Conservation (phyloP, 2,329 filamentous ascomycete species). For the Nemania sp. region DNA sequence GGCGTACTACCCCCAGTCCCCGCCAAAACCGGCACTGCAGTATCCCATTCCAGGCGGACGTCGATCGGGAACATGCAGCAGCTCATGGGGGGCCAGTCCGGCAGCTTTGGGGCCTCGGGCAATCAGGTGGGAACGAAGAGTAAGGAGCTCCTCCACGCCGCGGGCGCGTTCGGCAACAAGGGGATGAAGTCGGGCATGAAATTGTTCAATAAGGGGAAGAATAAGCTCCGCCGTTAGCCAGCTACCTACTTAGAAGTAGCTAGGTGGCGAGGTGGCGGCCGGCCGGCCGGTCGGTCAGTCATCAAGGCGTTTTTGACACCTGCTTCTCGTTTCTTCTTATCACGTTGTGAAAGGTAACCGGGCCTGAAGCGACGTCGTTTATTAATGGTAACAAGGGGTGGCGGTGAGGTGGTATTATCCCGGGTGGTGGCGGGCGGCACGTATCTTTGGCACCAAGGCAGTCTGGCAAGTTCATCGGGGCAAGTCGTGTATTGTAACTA, state of each 20-base stretch:
- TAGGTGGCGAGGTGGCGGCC: too few relatives aligned
- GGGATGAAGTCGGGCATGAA: slow-evolving; percentile 91
- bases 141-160: slow-evolving; percentile 86
- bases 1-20: slow-evolving; percentile 47
- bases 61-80: slow-evolving; percentile 40
- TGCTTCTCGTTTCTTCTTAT: slow-evolving; percentile 37
- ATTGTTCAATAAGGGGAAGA: slow-evolving; percentile 87
- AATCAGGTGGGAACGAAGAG: slow-evolving; percentile 78
- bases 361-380: slow-evolving; percentile 7
- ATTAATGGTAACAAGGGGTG: slow-evolving; percentile 10
- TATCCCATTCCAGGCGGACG: slow-evolving; percentile 34
- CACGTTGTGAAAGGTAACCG: slow-evolving; percentile 29
- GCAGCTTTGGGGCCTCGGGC: slow-evolving; percentile 58
- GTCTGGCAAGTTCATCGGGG: neutral
- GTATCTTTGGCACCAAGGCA: slow-evolving; percentile 8
- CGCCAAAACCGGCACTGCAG: slow-evolving; percentile 45
- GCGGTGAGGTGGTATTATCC: slow-evolving; percentile 18
- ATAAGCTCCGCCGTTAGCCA: slow-evolving; percentile 68
- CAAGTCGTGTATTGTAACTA: slow-evolving; percentile 6
- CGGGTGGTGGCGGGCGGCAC: slow-evolving; percentile 11
- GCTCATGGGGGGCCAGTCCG: slow-evolving; percentile 45
- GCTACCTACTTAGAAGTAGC: slow-evolving; percentile 75
- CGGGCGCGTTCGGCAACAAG: slow-evolving; percentile 88
- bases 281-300: too few relatives aligned
- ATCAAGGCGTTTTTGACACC: slow-evolving; percentile 80